These are phyloP conservation scores for Castanea mollissima DNA, from an alignment of 306 rosid genomes.

Conservation along the genomic window DNA sequence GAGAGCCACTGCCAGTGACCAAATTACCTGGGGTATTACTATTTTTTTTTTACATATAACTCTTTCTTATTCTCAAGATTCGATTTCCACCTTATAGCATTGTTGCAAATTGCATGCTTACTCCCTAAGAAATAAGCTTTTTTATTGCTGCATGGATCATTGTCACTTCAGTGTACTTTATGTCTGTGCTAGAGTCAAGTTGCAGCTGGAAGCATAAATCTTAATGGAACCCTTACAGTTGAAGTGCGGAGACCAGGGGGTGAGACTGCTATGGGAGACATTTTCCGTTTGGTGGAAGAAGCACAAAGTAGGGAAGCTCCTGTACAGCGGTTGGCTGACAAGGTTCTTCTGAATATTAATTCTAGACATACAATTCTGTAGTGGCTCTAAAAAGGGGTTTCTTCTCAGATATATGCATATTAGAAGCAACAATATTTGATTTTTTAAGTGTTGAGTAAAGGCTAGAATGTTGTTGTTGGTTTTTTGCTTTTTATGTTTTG, in stretches of 20 bases:
- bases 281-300: slow-evolving; percentile 94
- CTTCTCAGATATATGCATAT: neutral
- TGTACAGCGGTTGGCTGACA: slow-evolving; percentile 91
- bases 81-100: neutral
- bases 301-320: slow-evolving; percentile 98
- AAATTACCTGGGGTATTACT: slow-evolving; percentile 88
- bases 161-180: slow-evolving; percentile 21
- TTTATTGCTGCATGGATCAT: neutral
- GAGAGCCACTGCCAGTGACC: slow-evolving; percentile 94
- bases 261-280: slow-evolving; percentile 82
- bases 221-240: slow-evolving; percentile 86
- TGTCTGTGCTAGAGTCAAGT: slow-evolving; percentile 70
- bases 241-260: slow-evolving; percentile 93
- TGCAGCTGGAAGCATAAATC: slow-evolving; percentile 95
- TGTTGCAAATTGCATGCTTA: neutral
- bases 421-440: neutral
- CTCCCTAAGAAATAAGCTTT: neutral
- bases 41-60: slow-evolving; percentile 23
- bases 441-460: neutral
- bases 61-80: neutral
- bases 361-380: slow-evolving; percentile 4
- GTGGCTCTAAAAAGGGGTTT: slow-evolving; percentile 10
- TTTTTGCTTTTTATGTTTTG: too few relatives aligned
- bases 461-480: neutral
- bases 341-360: slow-evolving; percentile 49